These are phyloP conservation scores for Glycyrrhiza uralensis DNA, from an alignment of 306 rosid species.

Conservation along the genomic window DNA sequence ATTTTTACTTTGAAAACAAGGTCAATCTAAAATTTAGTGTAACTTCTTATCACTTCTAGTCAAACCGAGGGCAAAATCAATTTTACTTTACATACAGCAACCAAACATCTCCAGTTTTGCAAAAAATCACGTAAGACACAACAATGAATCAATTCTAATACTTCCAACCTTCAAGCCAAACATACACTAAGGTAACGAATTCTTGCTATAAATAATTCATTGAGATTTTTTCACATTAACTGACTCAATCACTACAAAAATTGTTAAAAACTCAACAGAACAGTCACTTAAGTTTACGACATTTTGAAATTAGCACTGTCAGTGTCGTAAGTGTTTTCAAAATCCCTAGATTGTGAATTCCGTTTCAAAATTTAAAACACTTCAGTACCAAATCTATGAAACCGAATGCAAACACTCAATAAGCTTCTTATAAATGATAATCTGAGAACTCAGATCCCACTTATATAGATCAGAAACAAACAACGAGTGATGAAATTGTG, in stretches of 20 bases:
- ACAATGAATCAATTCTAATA: too few relatives aligned
- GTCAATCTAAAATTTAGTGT: too few relatives aligned
- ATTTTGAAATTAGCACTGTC: not conserved
- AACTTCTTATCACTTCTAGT: too few relatives aligned
- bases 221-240: not conserved
- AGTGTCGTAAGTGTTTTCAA: too few relatives aligned
- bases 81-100: too few relatives aligned
- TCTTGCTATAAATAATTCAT: not conserved
- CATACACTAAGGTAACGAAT: not conserved
- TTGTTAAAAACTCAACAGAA: not conserved
- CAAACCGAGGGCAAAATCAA: too few relatives aligned
- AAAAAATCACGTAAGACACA: too few relatives aligned
- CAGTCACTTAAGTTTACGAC: not conserved
- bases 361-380: not conserved
- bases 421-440: not conserved
- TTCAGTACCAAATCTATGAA: not conserved
- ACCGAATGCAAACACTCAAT: not conserved
- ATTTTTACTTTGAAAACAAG: too few relatives aligned
- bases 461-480: too few relatives aligned
- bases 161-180: too few relatives aligned
- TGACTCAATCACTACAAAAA: not conserved
- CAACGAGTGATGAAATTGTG: not conserved
- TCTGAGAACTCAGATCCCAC: slow-evolving; percentile 5
- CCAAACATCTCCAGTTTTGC: too few relatives aligned
- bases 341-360: not conserved